Percentiles rank a stretch among this genome's conserved stretches.
Conservation (phyloP, 805 yeast species). For the Yarrowia sp. region DNA sequence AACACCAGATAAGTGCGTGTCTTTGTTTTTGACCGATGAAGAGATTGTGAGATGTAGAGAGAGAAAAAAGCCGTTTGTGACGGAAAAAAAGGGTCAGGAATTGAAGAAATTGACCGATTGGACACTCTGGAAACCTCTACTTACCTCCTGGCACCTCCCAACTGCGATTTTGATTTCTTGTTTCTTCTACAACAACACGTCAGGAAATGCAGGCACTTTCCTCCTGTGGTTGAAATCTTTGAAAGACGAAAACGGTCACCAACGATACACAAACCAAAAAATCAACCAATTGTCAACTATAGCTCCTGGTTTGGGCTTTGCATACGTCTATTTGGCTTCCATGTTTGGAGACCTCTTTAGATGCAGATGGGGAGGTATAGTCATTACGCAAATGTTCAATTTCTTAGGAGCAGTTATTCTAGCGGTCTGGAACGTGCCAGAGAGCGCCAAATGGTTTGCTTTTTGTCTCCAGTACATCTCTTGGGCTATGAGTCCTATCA, state of each 20-base stretch:
- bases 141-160: conserved; percentile 5
- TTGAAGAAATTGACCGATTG: neutral
- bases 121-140: neutral
- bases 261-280: neutral
- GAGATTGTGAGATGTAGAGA: neutral
- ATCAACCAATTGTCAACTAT: neutral
- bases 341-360: neutral
- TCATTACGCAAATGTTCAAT: conserved; percentile 4
- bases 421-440: conserved; percentile 1
- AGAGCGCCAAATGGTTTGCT: neutral
- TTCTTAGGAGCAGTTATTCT: neutral
- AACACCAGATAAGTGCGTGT: conserved; percentile 55
- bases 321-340: neutral
- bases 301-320: neutral
- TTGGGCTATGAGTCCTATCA: neutral
- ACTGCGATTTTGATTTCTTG: conserved; percentile 6
- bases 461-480: neutral
- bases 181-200: conserved; percentile 10
- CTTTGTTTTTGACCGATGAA: conserved; percentile 1
- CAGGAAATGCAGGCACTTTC: conserved; percentile 5
- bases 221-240: neutral
- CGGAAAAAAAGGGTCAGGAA: neutral
- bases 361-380: conserved; percentile 12
- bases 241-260: neutral
- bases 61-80: neutral